Base-by-base conservation (phyloP, 352 stramenopile genomes). In the Phytopythium vexans region DNA sequence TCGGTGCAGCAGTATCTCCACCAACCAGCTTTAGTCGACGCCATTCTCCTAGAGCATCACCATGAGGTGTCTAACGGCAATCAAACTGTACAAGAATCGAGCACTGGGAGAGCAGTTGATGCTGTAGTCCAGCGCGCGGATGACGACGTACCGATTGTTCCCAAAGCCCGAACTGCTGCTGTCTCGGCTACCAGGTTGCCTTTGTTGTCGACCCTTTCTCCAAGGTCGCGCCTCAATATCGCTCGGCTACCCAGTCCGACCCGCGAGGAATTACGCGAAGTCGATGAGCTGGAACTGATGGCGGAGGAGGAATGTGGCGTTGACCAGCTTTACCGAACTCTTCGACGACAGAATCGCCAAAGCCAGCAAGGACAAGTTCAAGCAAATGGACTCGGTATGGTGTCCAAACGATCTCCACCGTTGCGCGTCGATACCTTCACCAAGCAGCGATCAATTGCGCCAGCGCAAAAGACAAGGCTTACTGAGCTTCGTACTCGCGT, bases 1-100 rank as follows among this genome's bases (percentile, higher is more conserved):
- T 67, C 67, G 1, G 31, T 82, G 21, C 36, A 63, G 3, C 63
- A 77, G 45, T 82, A 80, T 43, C 42, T 82, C n/a, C 62, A 70
- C 37, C 72, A 82, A 7, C 72, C 72, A 45, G 64, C 50, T 6
- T 63, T 82, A 53, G 51, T 80, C 37, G 43, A 52, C 12, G 49
- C 60, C 6, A 55, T 80, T n/a, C 38, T 82, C 27, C 41, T 47
- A 47, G 59, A 76, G 32, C 11, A 16, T 3, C n/a, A 33, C 4
- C 11, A 11, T 4, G 21, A 49, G 15, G 12, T 27, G 9, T 36
- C 52, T 6, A 8, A 41, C 4, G 42, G 27, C 5, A 35, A 57
- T 10, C n/a, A n/a, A n/a, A n/a, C n/a, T n/a, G n/a, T n/a, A n/a
- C n/a, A n/a, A n/a, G n/a, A n/a, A n/a, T n/a, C n/a, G n/a, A n/a